Evolutionary conservation across 202 grass and related monocot species (phyloP), one percentile per base, ranked within the genome.

Genomic region (Alloteropsis angusta): DNA sequence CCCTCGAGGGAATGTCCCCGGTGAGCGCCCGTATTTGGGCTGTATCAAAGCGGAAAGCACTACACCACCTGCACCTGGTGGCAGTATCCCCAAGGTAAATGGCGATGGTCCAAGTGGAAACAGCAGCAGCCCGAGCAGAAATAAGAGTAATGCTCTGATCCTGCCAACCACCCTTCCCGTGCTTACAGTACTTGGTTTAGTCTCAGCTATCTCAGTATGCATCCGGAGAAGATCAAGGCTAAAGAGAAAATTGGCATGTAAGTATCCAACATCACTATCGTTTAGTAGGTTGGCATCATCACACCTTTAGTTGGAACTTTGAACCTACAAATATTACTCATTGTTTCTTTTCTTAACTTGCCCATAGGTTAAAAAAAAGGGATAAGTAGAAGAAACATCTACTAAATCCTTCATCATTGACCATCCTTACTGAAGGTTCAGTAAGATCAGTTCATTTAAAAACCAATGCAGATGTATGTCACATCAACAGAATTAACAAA

Each of bases 141-240:
- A 84, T 19, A 55, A 42, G 72, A 60, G 6, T 16, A 77, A 25
- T 16, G 26, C 52, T 64, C 32, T 3, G 55, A 71, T 87, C 18
- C 73, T 83, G 18, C 14, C 17, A 54, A 68, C 84, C 22, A 44
- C 22, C 65, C 48, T 84, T 3, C 80, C 85, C 1, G 42, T 84
- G 38, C 57, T 30, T 3, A 21, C 36, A 37, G n/a, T 21, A 37
- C 23, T 83, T 70, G 4, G 41, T 65, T 39, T 82, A 65, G 54
- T 87, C 34, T 66, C 57, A 21, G 71, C 23, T 32, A 53, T 87
- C 58, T 83, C 46, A 23, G 19, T 82, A 23, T 78, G 56, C 65
- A 12, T 83, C 5, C 28, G 58, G 54, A 80, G 69, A 49, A 69
- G 65, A 79, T 65, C 73, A 43, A 77, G 48, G 4, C 4, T 18